phyloP scores from a whole-genome alignment of 1,284 basidiomycete genomes.

The Trichosporon sp. region DNA sequence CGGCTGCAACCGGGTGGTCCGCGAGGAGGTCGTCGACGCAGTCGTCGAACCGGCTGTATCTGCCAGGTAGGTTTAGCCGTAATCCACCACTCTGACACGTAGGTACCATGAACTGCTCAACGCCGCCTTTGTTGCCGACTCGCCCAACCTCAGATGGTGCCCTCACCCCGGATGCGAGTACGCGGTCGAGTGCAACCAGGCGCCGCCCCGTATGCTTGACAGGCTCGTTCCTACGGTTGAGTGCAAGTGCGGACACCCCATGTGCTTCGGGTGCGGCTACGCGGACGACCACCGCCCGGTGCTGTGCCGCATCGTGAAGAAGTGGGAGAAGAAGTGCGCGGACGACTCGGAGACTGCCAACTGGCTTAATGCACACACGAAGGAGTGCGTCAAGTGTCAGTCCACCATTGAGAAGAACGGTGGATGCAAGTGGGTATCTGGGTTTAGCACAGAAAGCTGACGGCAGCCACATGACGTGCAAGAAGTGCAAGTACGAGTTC shows the following conservation, averaged over 20 bases:
- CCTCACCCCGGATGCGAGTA: conserved; percentile 72
- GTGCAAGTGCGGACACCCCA: conserved; percentile 72
- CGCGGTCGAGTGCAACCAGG: conserved; percentile 84
- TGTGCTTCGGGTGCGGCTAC: conserved; percentile 89
- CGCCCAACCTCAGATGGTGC: conserved; percentile 84
- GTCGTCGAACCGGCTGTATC: conserved; percentile 56
- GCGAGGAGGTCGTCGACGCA: conserved; percentile 59
- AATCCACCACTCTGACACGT: conserved; percentile 28
- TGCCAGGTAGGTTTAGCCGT: conserved; percentile 52
- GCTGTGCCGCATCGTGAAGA: conserved; percentile 81
- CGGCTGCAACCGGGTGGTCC: conserved; percentile 75
- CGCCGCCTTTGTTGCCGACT: conserved; percentile 86
- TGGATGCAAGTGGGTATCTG: conserved; percentile 86
- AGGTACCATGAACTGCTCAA: conserved; percentile 86
- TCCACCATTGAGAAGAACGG: conserved; percentile 99
- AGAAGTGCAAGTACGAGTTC: conserved; percentile 91
- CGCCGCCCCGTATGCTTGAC: conserved; percentile 72
- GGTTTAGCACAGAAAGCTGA: conserved; percentile 10
- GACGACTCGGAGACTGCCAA: conserved; percentile 99
- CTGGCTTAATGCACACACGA: conserved; percentile 99
- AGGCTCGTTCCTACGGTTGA: conserved; percentile 85
- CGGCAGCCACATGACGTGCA: conserved; percentile 96
- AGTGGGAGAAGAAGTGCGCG: conserved; percentile 96
- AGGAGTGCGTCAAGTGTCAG: conserved; percentile 92
- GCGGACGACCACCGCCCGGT: conserved; percentile 88